Base-by-base conservation (phyloP, 768 basidiomycete species). In the Rhodotorula toruloides region DNA sequence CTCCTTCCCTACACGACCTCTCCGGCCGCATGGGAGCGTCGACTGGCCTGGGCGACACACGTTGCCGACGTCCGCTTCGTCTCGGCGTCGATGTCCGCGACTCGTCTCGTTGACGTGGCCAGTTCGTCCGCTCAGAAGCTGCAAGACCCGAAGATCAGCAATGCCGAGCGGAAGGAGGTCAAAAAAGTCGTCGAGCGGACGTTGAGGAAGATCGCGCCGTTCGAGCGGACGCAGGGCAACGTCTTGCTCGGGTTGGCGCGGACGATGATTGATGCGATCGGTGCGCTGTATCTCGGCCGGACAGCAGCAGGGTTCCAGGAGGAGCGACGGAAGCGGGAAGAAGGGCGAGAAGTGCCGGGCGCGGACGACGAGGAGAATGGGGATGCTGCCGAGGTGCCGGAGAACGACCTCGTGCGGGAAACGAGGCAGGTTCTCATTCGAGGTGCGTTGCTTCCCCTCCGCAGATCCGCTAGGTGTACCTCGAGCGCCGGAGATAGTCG, bases 351-450 rank as follows among this genome's bases (percentile, higher is more conserved):
- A 40, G 42, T n/a, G 54, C 39, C 19, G 34, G 54, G 49, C n/a
- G 50, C 13, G 2, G 60, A 62, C 19, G 60, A 48, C 40, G 60
- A 54, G 21, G 55, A 54, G 31, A 55, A 59, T 3, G 63, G 21
- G 37, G 42, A 34, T n/a, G 10, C 3, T 37, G 32, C 19, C 3
- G 36, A 56, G 29, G 60, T 72, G 7, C 71, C 71, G 5, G 71
- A 72, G 64, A 72, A 68, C 43, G 71, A 72, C 22, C 56, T 67
- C 29, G 71, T 72, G 5, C n/a, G 56, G 19, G 67, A 72, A 29
- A 72, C 71, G 44, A 54, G 71, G 43, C 67, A 68, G 63, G 71
- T 72, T 4, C 49, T 72, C 2, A 72, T 72, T n/a, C 71, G 71
- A 42, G 65, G 70, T 64, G 54, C 47, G 65, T 49, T 3, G 32